These are phyloP conservation scores for Gymnopilus junonius DNA, from an alignment of 768 basidiomycete genomes.

Conservation along the genomic window DNA sequence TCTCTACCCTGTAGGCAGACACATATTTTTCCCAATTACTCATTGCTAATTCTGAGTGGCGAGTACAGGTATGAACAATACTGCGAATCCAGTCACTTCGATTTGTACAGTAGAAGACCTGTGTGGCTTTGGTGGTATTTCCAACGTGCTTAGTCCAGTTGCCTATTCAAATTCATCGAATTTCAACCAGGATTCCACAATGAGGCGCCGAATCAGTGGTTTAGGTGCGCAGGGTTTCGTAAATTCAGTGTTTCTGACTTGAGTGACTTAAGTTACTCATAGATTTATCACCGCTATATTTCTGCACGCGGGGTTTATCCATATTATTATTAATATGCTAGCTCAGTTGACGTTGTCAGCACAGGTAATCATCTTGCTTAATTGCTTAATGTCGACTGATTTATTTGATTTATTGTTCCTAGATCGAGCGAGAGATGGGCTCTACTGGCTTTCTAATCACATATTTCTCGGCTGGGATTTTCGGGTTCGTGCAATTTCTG, in stretches of 20 bases:
- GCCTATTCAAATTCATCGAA: background rate
- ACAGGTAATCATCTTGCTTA: constrained; percentile 43
- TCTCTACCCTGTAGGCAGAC: constrained; percentile 58
- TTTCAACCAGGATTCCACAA: constrained; percentile 41
- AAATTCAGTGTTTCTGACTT: background rate
- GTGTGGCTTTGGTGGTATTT: constrained; percentile 85
- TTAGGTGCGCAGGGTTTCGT: constrained; percentile 33
- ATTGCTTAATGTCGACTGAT: background rate
- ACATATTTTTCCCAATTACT: background rate
- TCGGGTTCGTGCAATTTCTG: constrained; percentile 60
- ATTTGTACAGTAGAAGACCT: constrained; percentile 80
- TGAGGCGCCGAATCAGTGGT: constrained; percentile 51
- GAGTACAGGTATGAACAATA: constrained; percentile 77
- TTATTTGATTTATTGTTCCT: constrained; percentile 1
- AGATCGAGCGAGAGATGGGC: constrained; percentile 94
- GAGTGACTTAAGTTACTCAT: constrained; percentile 7
- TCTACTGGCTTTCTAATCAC: constrained; percentile 82
- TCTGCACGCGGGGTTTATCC: constrained; percentile 95
- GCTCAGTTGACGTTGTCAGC: constrained; percentile 83
- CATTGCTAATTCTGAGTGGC: constrained; percentile 1
- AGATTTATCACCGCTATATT: constrained; percentile 92
- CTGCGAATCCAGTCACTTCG: constrained; percentile 72
- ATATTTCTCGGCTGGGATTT: constrained; percentile 91
- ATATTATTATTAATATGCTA: constrained; percentile 88
- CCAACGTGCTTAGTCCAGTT: background rate